A percentile compares a stretch with the other conserved stretches of the same genome.
Evolutionary conservation across 495 filamentous ascomycete genomes (phyloP).

Genomic region (Hypoxylon intermedium): DNA sequence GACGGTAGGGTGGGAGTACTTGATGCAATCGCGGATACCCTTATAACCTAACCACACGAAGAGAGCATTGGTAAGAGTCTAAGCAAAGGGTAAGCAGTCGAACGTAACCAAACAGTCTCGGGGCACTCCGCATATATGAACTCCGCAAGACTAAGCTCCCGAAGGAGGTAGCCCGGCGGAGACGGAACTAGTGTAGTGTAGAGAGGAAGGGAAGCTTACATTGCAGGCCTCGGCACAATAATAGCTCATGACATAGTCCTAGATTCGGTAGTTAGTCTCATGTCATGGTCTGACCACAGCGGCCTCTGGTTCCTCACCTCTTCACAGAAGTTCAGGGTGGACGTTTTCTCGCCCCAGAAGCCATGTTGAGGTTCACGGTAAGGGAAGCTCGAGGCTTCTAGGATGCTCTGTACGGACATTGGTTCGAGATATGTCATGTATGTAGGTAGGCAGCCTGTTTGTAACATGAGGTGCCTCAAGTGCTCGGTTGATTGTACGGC

Average conservation of each 20-base stretch:
- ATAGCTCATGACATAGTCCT: constrained; percentile 59
- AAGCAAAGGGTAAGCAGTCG: constrained; percentile 61
- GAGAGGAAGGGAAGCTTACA: constrained; percentile 25
- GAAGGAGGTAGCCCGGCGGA: background rate
- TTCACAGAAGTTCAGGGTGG: constrained; percentile 93
- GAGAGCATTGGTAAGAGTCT: constrained; percentile 80
- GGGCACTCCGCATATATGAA: background rate
- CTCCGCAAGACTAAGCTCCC: background rate
- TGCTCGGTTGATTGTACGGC: background rate
- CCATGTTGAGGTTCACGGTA: constrained; percentile 74
- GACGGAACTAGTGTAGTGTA: too few species aligned
- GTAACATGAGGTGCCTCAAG: constrained; percentile 3
- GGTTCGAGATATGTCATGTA: constrained; percentile 1
- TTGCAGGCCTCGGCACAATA: constrained; percentile 58
- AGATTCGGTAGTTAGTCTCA: constrained; percentile 1
- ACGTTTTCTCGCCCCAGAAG: constrained; percentile 85
- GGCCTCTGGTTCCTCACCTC: constrained; percentile 64
- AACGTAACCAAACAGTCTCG: constrained; percentile 67
- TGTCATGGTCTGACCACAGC: background rate
- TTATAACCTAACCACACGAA: constrained; percentile 77
- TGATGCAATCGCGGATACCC: constrained; percentile 73
- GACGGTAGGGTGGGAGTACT: constrained; percentile 73
- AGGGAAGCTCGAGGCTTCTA: constrained; percentile 59
- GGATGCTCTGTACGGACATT: constrained; percentile 27
- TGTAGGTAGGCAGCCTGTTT: background rate